These are phyloP conservation scores for Candida sonorensis DNA, from an alignment of 805 yeast genomes.

Conservation along the genomic window DNA sequence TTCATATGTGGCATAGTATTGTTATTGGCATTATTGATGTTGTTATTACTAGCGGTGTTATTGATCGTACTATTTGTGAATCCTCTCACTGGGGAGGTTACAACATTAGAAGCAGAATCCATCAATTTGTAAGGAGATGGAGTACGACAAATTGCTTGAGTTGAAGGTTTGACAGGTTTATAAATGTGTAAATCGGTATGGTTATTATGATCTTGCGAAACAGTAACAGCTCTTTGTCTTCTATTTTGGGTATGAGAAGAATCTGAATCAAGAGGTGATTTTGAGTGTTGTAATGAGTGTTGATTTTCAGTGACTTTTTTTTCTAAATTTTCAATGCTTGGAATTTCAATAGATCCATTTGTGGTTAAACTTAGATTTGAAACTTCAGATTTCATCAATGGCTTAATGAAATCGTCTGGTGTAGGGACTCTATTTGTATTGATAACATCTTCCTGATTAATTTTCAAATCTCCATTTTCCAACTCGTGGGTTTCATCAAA, in stretches of 20 bases:
- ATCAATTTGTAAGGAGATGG: too few relatives aligned
- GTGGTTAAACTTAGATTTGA: too few relatives aligned
- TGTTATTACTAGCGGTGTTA: slow-evolving; percentile 10
- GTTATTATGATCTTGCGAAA: slow-evolving; percentile 23
- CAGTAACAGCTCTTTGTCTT: slow-evolving; percentile 34
- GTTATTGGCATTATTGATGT: slow-evolving; percentile 27
- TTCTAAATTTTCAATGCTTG: slow-evolving; percentile 47
- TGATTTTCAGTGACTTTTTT: slow-evolving; percentile 3
- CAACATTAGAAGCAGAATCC: too few relatives aligned
- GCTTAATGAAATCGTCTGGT: slow-evolving; percentile 1
- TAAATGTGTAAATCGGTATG: slow-evolving; percentile 17
- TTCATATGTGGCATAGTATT: slow-evolving; percentile 36
- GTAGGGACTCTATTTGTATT: too few relatives aligned
- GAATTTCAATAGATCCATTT: slow-evolving; percentile 60
- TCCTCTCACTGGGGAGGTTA: too few relatives aligned
- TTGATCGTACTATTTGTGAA: slow-evolving; percentile 25
- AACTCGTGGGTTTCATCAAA: too few relatives aligned
- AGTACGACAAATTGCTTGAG: slow-evolving; percentile 33
- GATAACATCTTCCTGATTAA: too few relatives aligned
- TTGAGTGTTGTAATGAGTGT: slow-evolving; percentile 1
- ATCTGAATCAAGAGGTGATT: too few relatives aligned
- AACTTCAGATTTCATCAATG: too few relatives aligned
- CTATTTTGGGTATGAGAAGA: too few relatives aligned
- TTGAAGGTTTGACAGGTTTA: slow-evolving; percentile 32
- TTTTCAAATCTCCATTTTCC: too few relatives aligned